phyloP scores from a whole-genome alignment of 208 protist genomes.

The Acanthamoeba divionensis region DNA sequence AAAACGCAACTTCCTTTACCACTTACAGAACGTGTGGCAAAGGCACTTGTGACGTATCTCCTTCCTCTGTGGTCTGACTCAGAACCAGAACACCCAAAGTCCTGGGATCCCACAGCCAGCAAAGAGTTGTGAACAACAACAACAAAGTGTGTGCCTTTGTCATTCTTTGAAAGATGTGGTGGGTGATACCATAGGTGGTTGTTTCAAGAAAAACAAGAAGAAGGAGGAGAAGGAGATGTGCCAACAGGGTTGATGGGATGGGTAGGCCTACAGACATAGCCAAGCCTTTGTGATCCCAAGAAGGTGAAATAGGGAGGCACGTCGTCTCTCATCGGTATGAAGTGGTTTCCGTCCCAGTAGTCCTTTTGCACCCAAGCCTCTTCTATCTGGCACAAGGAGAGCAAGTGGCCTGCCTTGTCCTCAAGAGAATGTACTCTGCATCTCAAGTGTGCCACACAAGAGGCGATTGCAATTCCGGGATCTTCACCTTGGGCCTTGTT shows the following conservation, averaged over 20 bases:
- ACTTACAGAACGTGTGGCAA: too few relatives aligned
- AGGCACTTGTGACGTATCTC: too few relatives aligned
- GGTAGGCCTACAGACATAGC: not conserved
- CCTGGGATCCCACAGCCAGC: too few relatives aligned
- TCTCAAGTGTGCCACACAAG: slow-evolving; percentile 26
- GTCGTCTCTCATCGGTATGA: not conserved
- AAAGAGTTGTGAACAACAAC: too few relatives aligned
- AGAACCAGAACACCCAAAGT: too few relatives aligned
- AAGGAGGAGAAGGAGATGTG: not conserved
- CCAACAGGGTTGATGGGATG: not conserved
- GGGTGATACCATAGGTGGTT: too few relatives aligned
- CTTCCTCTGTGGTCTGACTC: too few relatives aligned
- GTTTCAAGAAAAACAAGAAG: too few relatives aligned
- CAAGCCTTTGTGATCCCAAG: slow-evolving; percentile 13
- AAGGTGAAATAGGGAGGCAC: slow-evolving; percentile 52
- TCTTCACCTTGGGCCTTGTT: not conserved
- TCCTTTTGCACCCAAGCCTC: not conserved
- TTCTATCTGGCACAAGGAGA: not conserved
- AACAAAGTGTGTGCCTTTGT: too few relatives aligned
- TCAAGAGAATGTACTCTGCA: not conserved
- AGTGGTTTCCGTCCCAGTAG: slow-evolving; percentile 38
- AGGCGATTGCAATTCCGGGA: not conserved
- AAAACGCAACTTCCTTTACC: too few relatives aligned
- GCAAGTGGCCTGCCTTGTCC: slow-evolving; percentile 10
- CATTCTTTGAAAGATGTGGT: too few relatives aligned